phyloP scores from a whole-genome alignment of 495 filamentous ascomycete species.

The Penicillium nucicola region DNA sequence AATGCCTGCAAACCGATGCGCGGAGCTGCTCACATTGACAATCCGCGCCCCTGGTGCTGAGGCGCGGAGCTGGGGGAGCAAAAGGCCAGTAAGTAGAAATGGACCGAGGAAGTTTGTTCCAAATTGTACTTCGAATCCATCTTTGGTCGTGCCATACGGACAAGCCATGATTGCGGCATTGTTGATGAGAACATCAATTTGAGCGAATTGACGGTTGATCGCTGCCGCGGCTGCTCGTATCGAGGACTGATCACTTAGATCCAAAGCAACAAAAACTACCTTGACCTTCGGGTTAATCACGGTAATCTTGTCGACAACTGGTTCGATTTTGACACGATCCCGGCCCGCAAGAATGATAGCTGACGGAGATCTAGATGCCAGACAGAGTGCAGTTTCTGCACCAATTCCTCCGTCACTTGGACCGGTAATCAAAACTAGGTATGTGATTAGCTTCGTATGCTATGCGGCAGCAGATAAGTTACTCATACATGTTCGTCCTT shows the following conservation, averaged over 20 bases:
- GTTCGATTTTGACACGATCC: neutral
- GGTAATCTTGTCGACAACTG: neutral
- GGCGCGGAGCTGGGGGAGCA: neutral
- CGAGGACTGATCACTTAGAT: neutral
- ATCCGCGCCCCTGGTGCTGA: neutral
- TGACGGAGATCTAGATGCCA: neutral
- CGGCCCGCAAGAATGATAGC: neutral
- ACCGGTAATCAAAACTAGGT: neutral
- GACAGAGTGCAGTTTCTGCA: neutral
- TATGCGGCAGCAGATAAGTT: neutral
- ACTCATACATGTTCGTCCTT: neutral
- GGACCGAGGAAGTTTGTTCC: slow-evolving; percentile 1
- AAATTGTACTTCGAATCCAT: neutral
- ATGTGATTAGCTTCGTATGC: too few relatives aligned
- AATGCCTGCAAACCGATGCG: neutral
- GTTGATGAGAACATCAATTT: neutral
- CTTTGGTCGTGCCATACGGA: neutral
- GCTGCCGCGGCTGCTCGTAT: neutral
- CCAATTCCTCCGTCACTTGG: neutral
- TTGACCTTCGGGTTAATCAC: neutral
- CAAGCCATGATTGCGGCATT: neutral
- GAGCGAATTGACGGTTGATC: neutral
- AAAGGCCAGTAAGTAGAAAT: neutral
- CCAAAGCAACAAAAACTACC: neutral
- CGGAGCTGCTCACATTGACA: neutral